phyloP scores from a whole-genome alignment of 1,284 basidiomycete genomes.

The Amanita bisporigera region DNA sequence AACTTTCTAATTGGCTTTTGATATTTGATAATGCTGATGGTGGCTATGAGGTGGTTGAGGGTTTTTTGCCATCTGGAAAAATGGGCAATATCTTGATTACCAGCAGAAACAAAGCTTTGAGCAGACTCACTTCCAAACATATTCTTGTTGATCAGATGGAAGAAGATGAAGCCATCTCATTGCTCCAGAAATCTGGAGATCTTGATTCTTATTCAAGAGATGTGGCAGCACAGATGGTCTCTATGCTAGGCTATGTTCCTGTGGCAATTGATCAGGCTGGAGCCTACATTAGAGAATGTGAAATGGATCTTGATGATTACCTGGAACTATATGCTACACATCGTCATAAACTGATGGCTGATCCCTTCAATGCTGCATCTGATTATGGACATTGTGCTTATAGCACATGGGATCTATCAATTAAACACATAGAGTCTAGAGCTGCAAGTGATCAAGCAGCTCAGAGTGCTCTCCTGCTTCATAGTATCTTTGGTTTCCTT shows the following conservation, averaged over 20 bases:
- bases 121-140: slow-evolving; percentile 4
- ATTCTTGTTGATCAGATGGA: slow-evolving; percentile 17
- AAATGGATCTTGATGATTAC: slow-evolving; percentile 16
- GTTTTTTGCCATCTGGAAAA: neutral
- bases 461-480: slow-evolving; percentile 17
- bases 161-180: slow-evolving; percentile 15
- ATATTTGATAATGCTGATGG: slow-evolving; percentile 18
- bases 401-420: slow-evolving; percentile 10
- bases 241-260: slow-evolving; percentile 18
- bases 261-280: slow-evolving; percentile 25
- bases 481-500: slow-evolving; percentile 20
- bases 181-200: slow-evolving; percentile 16
- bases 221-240: slow-evolving; percentile 10
- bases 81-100: slow-evolving; percentile 22
- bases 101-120: slow-evolving; percentile 16
- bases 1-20: slow-evolving; percentile 11
- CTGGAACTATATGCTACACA: slow-evolving; percentile 11
- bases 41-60: neutral
- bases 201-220: slow-evolving; percentile 7
- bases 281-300: slow-evolving; percentile 14
- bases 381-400: slow-evolving; percentile 19
- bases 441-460: slow-evolving; percentile 7
- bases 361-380: slow-evolving; percentile 18
- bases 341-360: slow-evolving; percentile 10
- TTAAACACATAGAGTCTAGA: slow-evolving; percentile 10